These are phyloP conservation scores for Cryptosporidium meleagridis DNA, from an alignment of 169 alveolate genomes.

Conservation along the genomic window DNA sequence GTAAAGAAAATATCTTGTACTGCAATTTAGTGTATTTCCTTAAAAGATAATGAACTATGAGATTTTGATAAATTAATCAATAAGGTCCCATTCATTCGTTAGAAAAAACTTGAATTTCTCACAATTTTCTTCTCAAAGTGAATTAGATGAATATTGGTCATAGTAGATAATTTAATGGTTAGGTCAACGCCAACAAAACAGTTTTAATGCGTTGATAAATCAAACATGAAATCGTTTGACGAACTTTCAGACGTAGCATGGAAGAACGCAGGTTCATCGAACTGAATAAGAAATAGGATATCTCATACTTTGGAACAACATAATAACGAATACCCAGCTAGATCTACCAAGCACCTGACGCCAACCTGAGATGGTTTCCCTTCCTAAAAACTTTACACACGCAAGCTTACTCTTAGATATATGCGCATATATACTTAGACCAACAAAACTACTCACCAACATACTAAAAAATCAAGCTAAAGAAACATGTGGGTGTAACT, in stretches of 20 bases:
- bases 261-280: not conserved
- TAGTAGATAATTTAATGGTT: not conserved
- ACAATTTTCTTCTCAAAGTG: no score
- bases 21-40: not conserved
- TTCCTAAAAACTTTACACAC: not conserved
- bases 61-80: no score
- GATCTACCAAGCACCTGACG: not conserved
- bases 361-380: not conserved
- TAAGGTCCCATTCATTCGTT: not conserved
- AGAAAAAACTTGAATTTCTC: not conserved
- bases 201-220: not conserved
- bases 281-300: not conserved
- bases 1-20: no score
- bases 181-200: not conserved
- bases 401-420: not conserved
- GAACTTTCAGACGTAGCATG: not conserved
- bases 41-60: no score
- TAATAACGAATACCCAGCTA: not conserved
- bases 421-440: not conserved
- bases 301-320: not conserved
- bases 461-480: conserved; percentile 3
- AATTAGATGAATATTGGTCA: no score
- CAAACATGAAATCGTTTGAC: no score
- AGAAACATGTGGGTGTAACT: not conserved
- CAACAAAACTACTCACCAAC: conserved; percentile 5